Evolutionary conservation across 768 basidiomycete genomes (phyloP).

Genomic region (Pleurotus citrinopileatus): DNA sequence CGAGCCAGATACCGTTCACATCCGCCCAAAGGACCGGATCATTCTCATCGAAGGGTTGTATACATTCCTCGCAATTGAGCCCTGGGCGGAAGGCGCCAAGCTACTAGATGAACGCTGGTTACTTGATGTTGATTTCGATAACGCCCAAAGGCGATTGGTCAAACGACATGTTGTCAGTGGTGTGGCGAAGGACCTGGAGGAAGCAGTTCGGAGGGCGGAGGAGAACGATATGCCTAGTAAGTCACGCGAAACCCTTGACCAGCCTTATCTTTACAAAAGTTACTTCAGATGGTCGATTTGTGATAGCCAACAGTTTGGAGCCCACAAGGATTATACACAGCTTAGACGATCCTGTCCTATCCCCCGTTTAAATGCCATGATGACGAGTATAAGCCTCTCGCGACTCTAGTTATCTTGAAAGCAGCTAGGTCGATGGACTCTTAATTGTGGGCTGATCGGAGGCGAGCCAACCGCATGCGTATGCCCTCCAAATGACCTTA

Average conservation of each 20-base stretch:
- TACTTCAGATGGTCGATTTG: conserved; percentile 41
- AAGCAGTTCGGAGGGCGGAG: conserved; percentile 69
- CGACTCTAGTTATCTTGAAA: no score
- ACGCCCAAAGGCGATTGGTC: conserved; percentile 60
- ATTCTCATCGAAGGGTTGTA: conserved; percentile 92
- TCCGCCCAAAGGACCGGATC: conserved; percentile 64
- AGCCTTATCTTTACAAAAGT: neutral
- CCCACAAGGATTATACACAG: conserved; percentile 43
- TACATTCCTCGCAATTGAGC: conserved; percentile 65
- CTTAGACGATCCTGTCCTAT: conserved; percentile 21
- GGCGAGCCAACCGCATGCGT: no score
- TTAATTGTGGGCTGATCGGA: no score
- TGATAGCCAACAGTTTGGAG: conserved; percentile 42
- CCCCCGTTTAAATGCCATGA: no score
- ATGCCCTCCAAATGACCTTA: no score
- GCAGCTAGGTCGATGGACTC: no score
- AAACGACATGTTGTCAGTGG: conserved; percentile 77
- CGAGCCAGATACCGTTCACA: conserved; percentile 48
- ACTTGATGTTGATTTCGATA: conserved; percentile 53
- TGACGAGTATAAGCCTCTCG: no score
- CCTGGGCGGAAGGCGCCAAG: conserved; percentile 66
- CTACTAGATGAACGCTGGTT: conserved; percentile 80
- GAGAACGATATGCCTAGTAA: conserved; percentile 78
- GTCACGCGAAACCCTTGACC: conserved; percentile 15
- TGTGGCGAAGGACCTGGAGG: conserved; percentile 59